Conservation (phyloP, 129 eudicot genomes). For the Deinandra increscens region DNA sequence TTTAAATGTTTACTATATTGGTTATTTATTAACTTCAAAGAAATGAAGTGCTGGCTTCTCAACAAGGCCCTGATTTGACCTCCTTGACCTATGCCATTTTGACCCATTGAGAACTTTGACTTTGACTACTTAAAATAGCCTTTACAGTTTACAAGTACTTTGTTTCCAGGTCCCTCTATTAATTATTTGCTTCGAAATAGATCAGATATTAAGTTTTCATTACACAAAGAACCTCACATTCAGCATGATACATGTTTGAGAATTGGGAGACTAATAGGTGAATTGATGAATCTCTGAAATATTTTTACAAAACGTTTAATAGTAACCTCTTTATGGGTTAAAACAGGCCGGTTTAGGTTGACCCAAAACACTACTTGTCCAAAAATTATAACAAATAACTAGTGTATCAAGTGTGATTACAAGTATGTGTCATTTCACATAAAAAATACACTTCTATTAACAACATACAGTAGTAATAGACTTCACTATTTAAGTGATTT, state of each 20-base stretch:
- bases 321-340: background rate
- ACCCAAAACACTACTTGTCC: background rate
- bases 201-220: background rate
- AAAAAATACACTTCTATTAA: background rate
- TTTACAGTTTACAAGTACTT: background rate
- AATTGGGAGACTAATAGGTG: background rate
- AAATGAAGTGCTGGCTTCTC: background rate
- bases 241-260: too few relatives aligned
- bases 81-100: background rate
- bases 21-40: background rate
- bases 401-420: background rate
- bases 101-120: background rate
- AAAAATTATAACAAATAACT: background rate
- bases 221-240: slow-evolving; percentile 4
- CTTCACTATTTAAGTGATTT: background rate
- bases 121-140: background rate
- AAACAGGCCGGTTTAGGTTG: background rate
- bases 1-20: background rate
- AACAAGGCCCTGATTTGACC: background rate
- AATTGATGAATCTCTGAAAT: background rate
- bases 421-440: background rate
- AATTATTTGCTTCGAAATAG: background rate
- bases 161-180: background rate
- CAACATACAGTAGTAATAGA: background rate
- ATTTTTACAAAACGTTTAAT: background rate